Evolutionary conservation across 371 early-diverging fungal species (phyloP), one percentile per base, ranked within the genome.

Genomic region (Zychaea mexicana): DNA sequence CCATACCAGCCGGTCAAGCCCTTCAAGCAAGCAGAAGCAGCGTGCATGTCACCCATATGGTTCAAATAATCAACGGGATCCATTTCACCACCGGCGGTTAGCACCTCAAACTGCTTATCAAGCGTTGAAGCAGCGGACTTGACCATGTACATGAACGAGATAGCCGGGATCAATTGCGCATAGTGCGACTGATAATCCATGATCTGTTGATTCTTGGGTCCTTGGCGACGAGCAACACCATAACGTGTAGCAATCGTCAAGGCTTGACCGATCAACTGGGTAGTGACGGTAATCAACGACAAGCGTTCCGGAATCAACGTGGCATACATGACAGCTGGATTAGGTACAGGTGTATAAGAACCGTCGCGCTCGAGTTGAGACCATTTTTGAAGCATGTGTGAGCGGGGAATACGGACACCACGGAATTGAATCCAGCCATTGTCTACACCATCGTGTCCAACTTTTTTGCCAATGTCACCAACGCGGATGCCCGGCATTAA

Each of bases 391-490:
- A 95, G 78, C 94, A 95, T 91, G 70, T 94, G 82, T 45, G 84
- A 79, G 32, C 96, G 89, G 4, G 96, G 95, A 36, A 94, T 88
- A 61, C 95, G 90, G 53, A 92, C 93, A 31, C 88, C 72, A 12
- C 91, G 90, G 81, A 96, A 96, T 69, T 94, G 93, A 66, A 96
- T 94, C 94, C 94, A 96, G 10, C 96, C 95, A 63, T 96, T 96
- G 77, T 96, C 96, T 5, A 93, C 85, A 66, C 94, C 94, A 63
- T 87, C 83, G 53, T 94, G 90, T 12, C 92, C 92, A 0, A 77
- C 84, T 69, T 92, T 92, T 65, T 84, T 81, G 30, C 96, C 96
- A 60, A 94, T 90, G 64, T 96, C 96, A 33, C 96, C 96, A 67
- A 88, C 85, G 38, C 85, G 83, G 19, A 96, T 87, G 30, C 89